Percentiles rank a stretch among this genome's conserved stretches.
Conservation (phyloP, 495 filamentous ascomycete species). For the Clavariopsis aquatica region DNA sequence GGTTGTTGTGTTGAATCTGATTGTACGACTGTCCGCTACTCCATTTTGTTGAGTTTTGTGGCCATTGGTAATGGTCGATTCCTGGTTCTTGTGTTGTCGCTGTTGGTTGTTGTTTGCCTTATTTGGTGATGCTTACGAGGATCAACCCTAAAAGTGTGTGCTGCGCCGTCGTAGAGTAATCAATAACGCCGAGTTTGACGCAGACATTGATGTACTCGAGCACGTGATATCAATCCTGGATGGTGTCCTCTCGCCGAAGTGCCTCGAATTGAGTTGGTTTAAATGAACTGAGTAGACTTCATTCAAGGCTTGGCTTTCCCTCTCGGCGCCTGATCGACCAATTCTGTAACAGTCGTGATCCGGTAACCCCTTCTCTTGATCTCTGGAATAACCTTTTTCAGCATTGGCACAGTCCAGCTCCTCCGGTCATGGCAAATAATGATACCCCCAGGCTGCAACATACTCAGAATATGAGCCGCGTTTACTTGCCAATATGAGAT, state of each 20-base stretch:
- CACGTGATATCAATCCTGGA: too few relatives aligned
- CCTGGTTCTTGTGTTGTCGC: too few relatives aligned
- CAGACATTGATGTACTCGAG: too few relatives aligned
- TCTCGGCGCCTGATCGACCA: slow-evolving; percentile 11
- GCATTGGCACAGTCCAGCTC: slow-evolving; percentile 75
- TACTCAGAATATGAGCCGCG: slow-evolving; percentile 75
- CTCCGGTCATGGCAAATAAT: slow-evolving; percentile 82
- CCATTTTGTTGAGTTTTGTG: too few relatives aligned
- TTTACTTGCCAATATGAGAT: slow-evolving; percentile 67
- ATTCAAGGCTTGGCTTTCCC: neutral
- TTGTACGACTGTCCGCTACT: too few relatives aligned
- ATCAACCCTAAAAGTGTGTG: too few relatives aligned
- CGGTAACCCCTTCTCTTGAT: slow-evolving; percentile 66
- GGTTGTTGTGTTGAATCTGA: neutral
- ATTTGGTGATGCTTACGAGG: too few relatives aligned
- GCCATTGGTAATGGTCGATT: too few relatives aligned
- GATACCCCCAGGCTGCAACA: slow-evolving; percentile 72
- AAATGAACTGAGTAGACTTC: neutral
- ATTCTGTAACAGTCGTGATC: slow-evolving; percentile 58
- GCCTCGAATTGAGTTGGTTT: neutral
- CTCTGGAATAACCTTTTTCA: slow-evolving; percentile 68
- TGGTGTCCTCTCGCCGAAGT: neutral
- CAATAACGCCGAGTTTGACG: too few relatives aligned
- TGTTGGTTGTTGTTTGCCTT: too few relatives aligned
- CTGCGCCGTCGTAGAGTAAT: too few relatives aligned